phyloP scores from a whole-genome alignment of 202 grass and related monocot genomes.

The Carex arenaria region DNA sequence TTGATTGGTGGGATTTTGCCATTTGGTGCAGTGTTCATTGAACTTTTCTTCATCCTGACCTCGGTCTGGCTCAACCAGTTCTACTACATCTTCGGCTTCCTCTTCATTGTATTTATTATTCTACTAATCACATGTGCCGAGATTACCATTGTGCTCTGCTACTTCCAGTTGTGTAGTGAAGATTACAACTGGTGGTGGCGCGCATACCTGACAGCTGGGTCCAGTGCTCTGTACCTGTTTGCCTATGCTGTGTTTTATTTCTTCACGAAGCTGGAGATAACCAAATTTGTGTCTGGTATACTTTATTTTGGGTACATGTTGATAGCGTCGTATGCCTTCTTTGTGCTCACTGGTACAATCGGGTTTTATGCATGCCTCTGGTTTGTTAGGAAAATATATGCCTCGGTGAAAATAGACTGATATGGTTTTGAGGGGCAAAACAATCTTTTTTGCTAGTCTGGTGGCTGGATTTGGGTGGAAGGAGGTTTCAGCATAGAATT shows the following conservation, averaged over 20 bases:
- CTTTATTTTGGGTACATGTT: slow-evolving; percentile 95
- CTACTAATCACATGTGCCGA: slow-evolving; percentile 81
- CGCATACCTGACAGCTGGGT: slow-evolving; percentile 77
- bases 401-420: slow-evolving; percentile 92
- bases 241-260: slow-evolving; percentile 91
- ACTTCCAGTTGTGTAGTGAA: slow-evolving; percentile 92
- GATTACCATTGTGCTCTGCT: slow-evolving; percentile 91
- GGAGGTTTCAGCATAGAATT: slow-evolving; percentile 20
- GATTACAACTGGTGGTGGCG: slow-evolving; percentile 98
- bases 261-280: slow-evolving; percentile 94
- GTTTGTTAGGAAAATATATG: slow-evolving; percentile 89
- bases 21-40: slow-evolving; percentile 89
- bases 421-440: slow-evolving; percentile 7
- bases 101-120: slow-evolving; percentile 89
- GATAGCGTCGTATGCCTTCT: slow-evolving; percentile 87
- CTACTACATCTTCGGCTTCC: slow-evolving; percentile 96
- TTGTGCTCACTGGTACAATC: slow-evolving; percentile 81
- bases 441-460: slow-evolving; percentile 11
- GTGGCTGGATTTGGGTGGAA: slow-evolving; percentile 12
- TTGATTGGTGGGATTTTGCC: slow-evolving; percentile 84
- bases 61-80: slow-evolving; percentile 95
- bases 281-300: slow-evolving; percentile 84
- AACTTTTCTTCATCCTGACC: slow-evolving; percentile 93
- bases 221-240: slow-evolving; percentile 77
- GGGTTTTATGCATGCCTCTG: slow-evolving; percentile 90